Conservation (phyloP, 306 rosid genomes). For the Trichosanthes cucumerina region DNA sequence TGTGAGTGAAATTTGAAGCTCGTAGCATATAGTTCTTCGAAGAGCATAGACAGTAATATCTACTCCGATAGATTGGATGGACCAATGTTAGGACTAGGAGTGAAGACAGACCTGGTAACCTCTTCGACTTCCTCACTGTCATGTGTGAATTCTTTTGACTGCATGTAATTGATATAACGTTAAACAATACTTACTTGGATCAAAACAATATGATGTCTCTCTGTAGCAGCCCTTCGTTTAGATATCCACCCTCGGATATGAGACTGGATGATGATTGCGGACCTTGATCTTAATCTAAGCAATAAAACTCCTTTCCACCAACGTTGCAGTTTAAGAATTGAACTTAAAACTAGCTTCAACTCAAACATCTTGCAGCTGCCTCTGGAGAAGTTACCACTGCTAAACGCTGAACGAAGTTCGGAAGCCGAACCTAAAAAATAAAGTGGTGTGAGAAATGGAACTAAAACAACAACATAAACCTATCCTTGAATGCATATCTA, state of each 20-base stretch:
- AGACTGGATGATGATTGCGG: conserved; percentile 59
- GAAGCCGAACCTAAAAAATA: conserved; percentile 36
- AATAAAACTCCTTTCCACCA: conserved; percentile 67
- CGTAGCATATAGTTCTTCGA: conserved; percentile 1
- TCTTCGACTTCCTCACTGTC: background rate
- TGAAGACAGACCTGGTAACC: background rate
- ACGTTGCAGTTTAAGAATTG: conserved; percentile 63
- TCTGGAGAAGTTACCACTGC: conserved; percentile 20
- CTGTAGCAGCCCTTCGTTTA: conserved; percentile 35
- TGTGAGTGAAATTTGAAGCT: conserved; percentile 8
- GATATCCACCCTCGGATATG: conserved; percentile 57
- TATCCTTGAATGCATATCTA: background rate
- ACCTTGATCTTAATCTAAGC: conserved; percentile 30
- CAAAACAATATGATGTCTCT: conserved; percentile 32
- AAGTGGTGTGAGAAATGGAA: background rate
- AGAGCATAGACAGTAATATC: conserved; percentile 3
- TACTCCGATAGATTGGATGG: background rate
- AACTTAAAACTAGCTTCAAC: conserved; percentile 29
- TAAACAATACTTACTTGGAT: conserved; percentile 50
- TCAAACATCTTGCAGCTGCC: conserved; percentile 26
- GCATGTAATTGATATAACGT: background rate
- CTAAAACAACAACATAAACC: background rate
- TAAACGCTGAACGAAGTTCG: conserved; percentile 14
- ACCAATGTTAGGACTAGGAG: background rate
- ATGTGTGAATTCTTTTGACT: background rate